Base-by-base conservation (phyloP, 2,329 filamentous ascomycete species). In the Colletotrichum tofieldiae region DNA sequence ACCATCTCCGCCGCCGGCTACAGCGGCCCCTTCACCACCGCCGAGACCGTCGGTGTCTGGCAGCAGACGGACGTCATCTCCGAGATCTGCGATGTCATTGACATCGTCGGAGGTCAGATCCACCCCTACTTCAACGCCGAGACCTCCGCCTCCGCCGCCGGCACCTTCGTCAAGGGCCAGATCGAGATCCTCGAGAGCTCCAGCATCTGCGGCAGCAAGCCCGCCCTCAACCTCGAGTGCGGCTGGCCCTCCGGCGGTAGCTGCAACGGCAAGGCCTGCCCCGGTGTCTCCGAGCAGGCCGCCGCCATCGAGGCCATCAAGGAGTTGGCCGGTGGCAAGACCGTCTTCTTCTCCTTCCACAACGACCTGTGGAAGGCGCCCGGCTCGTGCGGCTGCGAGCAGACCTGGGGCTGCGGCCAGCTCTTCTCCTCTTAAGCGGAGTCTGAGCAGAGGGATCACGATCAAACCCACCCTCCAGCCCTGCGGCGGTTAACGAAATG, bases 121-220 rank as follows among this genome's bases (percentile, higher is more conserved):
- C 95, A 98, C 86, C 92, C 95, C 77, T 98, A 93, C 93, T 98
- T 98, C 93, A 97, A 97, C 87, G 81, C 90, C 56, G 85, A 88
- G 71, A 88, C 92, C 75, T 79, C 84, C 32, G 89, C 95, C 73
- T 78, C 83, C 5, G 79, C 88, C 62, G 95, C 95, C 67, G 96
- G 96, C 80, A 81, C 85, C 64, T 98, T 98, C 82, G 93, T 95
- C 77, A 84, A 87, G 75, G 80, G 86, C 77, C 92, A 98, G 88
- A 89, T 98, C 75, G 85, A 90, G 58, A 86, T 93, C 75, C 91
- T 97, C 74, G 84, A 90, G 80, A 81, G 82, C 56, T 43, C 39
- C 59, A 77, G 26, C 70, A 85, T 94, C 77, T 98, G 96, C 90
- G 81, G 86, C 51, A 89, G 88, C 80, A 93, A 93, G 86, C 84